Evolutionary conservation across 306 rosid genomes (phyloP).

Genomic region (Biancaea sappan): DNA sequence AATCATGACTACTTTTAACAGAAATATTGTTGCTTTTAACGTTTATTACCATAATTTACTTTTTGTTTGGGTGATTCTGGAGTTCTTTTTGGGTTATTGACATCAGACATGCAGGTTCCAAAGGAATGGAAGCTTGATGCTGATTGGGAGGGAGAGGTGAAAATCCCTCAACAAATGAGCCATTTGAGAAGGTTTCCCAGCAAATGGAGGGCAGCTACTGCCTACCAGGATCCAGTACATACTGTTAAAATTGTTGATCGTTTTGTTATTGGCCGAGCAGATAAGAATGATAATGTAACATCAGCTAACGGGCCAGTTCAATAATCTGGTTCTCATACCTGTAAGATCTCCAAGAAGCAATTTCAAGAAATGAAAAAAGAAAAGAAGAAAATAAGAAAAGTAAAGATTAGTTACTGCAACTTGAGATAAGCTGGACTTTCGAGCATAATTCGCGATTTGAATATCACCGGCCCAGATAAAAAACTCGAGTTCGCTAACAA

Average conservation of each 20-base stretch:
- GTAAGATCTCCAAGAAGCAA: constrained; percentile 43
- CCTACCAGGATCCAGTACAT: constrained; percentile 60
- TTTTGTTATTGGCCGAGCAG: constrained; percentile 55
- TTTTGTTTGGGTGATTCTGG: neutral
- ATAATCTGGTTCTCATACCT: constrained; percentile 43
- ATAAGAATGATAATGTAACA: constrained; percentile 28
- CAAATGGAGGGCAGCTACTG: constrained; percentile 40
- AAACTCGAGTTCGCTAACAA: neutral
- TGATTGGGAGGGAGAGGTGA: constrained; percentile 14
- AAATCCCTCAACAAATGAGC: constrained; percentile 10
- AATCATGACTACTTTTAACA: neutral
- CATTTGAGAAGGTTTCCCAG: constrained; percentile 24
- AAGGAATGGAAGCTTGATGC: constrained; percentile 31
- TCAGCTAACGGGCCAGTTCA: constrained; percentile 41
- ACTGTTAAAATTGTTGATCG: constrained; percentile 67
- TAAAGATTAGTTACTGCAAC: neutral
- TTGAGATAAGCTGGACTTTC: neutral
- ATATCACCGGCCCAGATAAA: neutral
- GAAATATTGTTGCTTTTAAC: neutral
- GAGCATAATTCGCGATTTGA: neutral
- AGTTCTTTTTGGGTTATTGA: neutral
- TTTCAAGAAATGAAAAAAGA: constrained; percentile 29
- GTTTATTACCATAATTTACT: neutral
- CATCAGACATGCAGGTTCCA: constrained; percentile 8
- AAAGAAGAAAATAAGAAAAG: neutral